Percentiles rank a stretch among this genome's conserved stretches.
Evolutionary conservation across 176 grass and related monocot genomes (phyloP).

Genomic region (Triticum urartu): DNA sequence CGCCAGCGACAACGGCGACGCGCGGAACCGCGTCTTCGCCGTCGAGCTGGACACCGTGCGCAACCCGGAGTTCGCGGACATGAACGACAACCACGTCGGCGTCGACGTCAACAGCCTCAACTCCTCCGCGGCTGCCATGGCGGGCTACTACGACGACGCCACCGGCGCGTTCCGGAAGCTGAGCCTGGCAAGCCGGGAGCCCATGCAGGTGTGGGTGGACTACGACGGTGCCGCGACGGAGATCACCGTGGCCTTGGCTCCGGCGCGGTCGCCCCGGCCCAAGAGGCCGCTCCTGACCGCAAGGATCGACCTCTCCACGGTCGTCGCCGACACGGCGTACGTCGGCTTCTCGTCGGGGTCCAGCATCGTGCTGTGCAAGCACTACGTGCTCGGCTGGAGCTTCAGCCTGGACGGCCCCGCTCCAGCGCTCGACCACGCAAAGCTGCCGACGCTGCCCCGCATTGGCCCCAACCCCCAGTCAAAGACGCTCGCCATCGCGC

Average conservation of each 20-base stretch:
- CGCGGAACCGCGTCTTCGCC: slow-evolving; percentile 29
- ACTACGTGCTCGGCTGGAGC: slow-evolving; percentile 55
- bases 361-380: slow-evolving; percentile 45
- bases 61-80: slow-evolving; percentile 52
- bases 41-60: slow-evolving; percentile 48
- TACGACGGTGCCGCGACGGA: slow-evolving; percentile 11
- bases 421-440: slow-evolving; percentile 33
- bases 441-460: slow-evolving; percentile 41
- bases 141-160: slow-evolving; percentile 28
- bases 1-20: slow-evolving; percentile 42
- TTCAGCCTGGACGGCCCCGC: slow-evolving; percentile 28
- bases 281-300: slow-evolving; percentile 14
- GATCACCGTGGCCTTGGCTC: slow-evolving; percentile 40
- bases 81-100: slow-evolving; percentile 49
- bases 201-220: slow-evolving; percentile 52
- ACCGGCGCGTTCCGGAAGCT: slow-evolving; percentile 27
- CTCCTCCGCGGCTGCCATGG: slow-evolving; percentile 22
- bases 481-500: slow-evolving; percentile 26
- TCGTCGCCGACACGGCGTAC: slow-evolving; percentile 28
- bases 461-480: slow-evolving; percentile 38
- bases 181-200: slow-evolving; percentile 35
- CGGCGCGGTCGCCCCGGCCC: not conserved
- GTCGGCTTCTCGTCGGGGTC: slow-evolving; percentile 48
- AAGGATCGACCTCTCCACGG: slow-evolving; percentile 14
- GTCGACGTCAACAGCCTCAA: slow-evolving; percentile 59